A percentile compares a stretch with the other conserved stretches of the same genome.
Evolutionary conservation across 345 rosid species (phyloP).

Genomic region (Melaleuca quinquenervia): DNA sequence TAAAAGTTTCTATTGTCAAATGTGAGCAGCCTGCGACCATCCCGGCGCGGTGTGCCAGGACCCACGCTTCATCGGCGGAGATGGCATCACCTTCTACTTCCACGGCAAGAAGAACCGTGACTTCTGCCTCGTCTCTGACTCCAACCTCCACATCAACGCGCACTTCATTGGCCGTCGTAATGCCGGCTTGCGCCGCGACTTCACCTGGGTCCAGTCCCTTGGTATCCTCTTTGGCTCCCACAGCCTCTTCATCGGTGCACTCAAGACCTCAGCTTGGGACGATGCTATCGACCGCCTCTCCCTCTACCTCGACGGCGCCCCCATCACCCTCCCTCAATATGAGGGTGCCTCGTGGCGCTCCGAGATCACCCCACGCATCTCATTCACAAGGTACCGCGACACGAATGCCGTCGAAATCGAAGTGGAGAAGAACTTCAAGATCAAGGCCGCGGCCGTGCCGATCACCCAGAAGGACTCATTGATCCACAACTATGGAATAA

Average conservation of each 20-base stretch:
- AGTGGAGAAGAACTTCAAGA: constrained; percentile 6
- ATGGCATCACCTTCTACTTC: constrained; percentile 63
- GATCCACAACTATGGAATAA: constrained; percentile 12
- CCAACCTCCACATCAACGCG: constrained; percentile 23
- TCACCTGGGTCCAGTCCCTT: constrained; percentile 20
- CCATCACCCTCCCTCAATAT: constrained; percentile 4
- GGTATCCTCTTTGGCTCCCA: constrained; percentile 15
- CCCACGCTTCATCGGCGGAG: constrained; percentile 60
- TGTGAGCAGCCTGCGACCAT: constrained; percentile 34
- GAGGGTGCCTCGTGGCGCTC: constrained; percentile 5
- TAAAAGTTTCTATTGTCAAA: background rate
- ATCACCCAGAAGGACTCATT: constrained; percentile 12
- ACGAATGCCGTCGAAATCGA: constrained; percentile 3
- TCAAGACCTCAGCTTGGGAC: constrained; percentile 18
- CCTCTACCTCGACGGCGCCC: constrained; percentile 7
- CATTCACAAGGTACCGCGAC: constrained; percentile 4
- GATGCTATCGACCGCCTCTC: constrained; percentile 11
- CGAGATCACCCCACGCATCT: background rate
- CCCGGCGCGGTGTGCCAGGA: constrained; percentile 60
- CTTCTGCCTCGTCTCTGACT: constrained; percentile 14
- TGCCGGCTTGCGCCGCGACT: constrained; percentile 6
- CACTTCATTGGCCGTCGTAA: constrained; percentile 13
- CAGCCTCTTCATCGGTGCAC: constrained; percentile 8
- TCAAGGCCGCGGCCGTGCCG: constrained; percentile 10
- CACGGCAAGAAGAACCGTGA: constrained; percentile 41